Percentiles rank a stretch among this genome's conserved stretches.
Conservation (phyloP, 257 asterid genomes). For the Gentiana dahurica region DNA sequence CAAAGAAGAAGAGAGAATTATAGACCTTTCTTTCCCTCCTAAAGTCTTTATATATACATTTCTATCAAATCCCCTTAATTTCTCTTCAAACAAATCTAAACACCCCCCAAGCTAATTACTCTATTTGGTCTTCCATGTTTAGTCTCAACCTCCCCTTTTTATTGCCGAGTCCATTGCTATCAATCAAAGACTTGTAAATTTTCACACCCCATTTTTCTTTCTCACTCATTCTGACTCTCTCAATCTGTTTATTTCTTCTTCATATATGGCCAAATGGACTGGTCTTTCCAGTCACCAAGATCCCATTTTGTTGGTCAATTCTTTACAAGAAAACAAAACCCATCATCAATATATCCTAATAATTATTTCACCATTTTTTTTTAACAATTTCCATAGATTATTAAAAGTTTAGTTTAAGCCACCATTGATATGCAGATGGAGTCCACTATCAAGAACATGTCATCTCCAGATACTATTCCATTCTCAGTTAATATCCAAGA, state of each 20-base stretch:
- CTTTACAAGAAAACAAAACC: constrained; percentile 4
- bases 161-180: constrained; percentile 61
- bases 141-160: constrained; percentile 46
- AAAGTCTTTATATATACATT: constrained; percentile 1
- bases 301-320: constrained; percentile 26
- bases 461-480: constrained; percentile 52
- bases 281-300: constrained; percentile 92
- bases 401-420: constrained; percentile 4
- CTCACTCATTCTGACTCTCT: constrained; percentile 12
- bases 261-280: constrained; percentile 65
- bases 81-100: constrained; percentile 30
- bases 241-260: constrained; percentile 12
- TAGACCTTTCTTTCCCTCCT: background rate
- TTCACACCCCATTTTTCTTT: constrained; percentile 16
- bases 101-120: background rate
- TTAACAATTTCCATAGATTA: constrained; percentile 3
- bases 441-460: constrained; percentile 15
- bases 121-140: constrained; percentile 34
- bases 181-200: constrained; percentile 23
- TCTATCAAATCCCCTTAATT: constrained; percentile 34
- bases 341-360: background rate
- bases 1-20: background rate
- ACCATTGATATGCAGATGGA: constrained; percentile 23
- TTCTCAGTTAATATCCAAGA: constrained; percentile 50
- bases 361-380: background rate